Evolutionary conservation across 2,329 filamentous ascomycete species (phyloP).

Genomic region (Stemphylium lycopersici): DNA sequence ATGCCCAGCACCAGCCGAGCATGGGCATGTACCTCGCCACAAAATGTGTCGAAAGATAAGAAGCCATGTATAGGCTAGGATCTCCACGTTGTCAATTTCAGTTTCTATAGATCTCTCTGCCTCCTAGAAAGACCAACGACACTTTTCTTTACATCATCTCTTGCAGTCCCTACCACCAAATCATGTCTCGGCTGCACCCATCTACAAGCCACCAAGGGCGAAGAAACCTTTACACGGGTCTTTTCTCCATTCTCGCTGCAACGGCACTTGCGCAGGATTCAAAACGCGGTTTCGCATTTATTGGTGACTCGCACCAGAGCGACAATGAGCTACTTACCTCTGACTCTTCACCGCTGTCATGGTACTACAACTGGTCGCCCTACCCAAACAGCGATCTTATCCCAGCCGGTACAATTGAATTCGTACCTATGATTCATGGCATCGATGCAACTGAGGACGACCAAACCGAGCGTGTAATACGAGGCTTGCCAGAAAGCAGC

Average conservation of each 20-base stretch:
- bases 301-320: slow-evolving; percentile 61
- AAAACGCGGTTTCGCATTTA: slow-evolving; percentile 77
- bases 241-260: slow-evolving; percentile 16
- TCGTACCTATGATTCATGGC: slow-evolving; percentile 83
- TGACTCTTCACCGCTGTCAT: slow-evolving; percentile 67
- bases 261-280: slow-evolving; percentile 43
- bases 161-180: background rate
- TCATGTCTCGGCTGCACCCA: slow-evolving; percentile 2
- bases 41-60: slow-evolving; percentile 16
- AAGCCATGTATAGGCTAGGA: slow-evolving; percentile 15
- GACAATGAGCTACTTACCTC: slow-evolving; percentile 70
- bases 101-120: background rate
- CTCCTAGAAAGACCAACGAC: background rate
- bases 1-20: slow-evolving; percentile 31
- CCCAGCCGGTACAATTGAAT: slow-evolving; percentile 63
- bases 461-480: slow-evolving; percentile 66
- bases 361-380: slow-evolving; percentile 83
- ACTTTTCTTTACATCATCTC: background rate
- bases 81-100: slow-evolving; percentile 3
- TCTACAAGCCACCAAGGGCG: slow-evolving; percentile 5
- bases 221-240: background rate
- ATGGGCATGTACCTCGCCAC: slow-evolving; percentile 30
- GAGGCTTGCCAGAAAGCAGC: slow-evolving; percentile 60
- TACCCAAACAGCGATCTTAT: slow-evolving; percentile 61
- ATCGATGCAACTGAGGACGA: slow-evolving; percentile 50